Conservation (phyloP, 441 rosid species). For the Corymbia calophylla region DNA sequence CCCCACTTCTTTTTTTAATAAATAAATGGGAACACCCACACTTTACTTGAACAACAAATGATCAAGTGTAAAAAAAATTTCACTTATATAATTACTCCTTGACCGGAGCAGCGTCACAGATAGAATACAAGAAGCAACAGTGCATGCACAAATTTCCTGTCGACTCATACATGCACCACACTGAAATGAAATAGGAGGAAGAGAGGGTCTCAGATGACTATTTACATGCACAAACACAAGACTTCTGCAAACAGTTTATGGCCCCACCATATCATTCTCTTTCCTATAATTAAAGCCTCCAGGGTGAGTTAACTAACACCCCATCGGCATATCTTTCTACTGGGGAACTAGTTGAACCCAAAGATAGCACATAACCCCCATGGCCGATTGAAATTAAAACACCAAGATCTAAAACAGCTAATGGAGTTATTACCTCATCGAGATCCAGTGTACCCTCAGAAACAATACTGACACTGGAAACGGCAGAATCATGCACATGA, state of each 20-base stretch:
- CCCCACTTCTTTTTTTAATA: too few relatives aligned
- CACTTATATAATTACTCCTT: not conserved
- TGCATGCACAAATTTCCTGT: not conserved
- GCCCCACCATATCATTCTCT: not conserved
- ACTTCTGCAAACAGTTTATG: not conserved
- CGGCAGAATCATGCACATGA: conserved; percentile 19
- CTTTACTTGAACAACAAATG: not conserved
- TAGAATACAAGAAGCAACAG: not conserved
- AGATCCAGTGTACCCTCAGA: conserved; percentile 66
- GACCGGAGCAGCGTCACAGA: not conserved
- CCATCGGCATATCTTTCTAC: not conserved
- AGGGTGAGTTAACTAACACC: not conserved
- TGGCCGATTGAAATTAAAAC: not conserved
- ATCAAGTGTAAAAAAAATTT: not conserved
- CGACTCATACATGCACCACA: not conserved
- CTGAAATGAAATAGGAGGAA: not conserved
- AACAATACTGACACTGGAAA: conserved; percentile 64
- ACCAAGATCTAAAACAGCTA: not conserved
- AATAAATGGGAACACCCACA: not conserved
- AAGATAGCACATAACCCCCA: not conserved
- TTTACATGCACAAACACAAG: not conserved
- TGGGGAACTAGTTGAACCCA: not conserved
- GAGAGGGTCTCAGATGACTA: not conserved
- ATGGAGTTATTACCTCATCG: conserved; percentile 43
- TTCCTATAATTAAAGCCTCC: not conserved